phyloP scores from a whole-genome alignment of 176 grass and related monocot species.

The Musa acuminata region DNA sequence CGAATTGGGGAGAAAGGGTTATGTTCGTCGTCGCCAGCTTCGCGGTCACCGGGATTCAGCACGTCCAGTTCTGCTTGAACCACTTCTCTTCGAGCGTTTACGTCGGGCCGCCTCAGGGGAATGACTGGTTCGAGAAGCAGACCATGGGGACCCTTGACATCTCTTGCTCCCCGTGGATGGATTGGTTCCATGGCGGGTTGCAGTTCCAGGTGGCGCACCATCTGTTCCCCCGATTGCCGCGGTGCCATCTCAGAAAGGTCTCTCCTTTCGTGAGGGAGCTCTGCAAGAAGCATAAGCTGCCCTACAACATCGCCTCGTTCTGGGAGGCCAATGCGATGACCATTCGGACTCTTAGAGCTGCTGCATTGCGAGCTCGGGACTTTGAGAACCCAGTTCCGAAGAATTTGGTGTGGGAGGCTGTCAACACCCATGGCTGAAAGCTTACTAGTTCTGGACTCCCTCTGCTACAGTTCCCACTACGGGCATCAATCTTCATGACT shows the following conservation, averaged over 20 bases:
- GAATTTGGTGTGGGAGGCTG: constrained; percentile 91
- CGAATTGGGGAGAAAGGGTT: constrained; percentile 61
- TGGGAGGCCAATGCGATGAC: constrained; percentile 70
- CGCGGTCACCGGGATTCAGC: constrained; percentile 69
- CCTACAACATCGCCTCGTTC: constrained; percentile 51
- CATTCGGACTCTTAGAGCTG: constrained; percentile 46
- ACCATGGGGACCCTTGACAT: constrained; percentile 66
- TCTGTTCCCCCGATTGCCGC: constrained; percentile 71
- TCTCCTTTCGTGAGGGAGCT: constrained; percentile 56
- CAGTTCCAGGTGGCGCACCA: constrained; percentile 98
- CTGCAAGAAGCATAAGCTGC: constrained; percentile 76
- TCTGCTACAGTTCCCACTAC: background rate
- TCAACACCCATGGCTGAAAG: constrained; percentile 75
- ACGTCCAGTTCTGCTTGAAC: constrained; percentile 90
- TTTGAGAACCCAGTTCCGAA: constrained; percentile 9
- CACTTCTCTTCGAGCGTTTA: constrained; percentile 79
- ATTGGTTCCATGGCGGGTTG: constrained; percentile 96
- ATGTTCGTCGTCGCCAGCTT: constrained; percentile 64
- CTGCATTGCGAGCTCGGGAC: constrained; percentile 63
- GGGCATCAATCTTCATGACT: background rate
- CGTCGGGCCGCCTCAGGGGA: constrained; percentile 52
- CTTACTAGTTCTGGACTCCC: background rate
- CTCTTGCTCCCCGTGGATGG: constrained; percentile 75
- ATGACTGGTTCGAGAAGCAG: constrained; percentile 99
- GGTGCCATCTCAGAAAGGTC: constrained; percentile 52